Evolutionary conservation across 2,329 filamentous ascomycete species (phyloP).

Genomic region (Aspergillus eucalypticola): DNA sequence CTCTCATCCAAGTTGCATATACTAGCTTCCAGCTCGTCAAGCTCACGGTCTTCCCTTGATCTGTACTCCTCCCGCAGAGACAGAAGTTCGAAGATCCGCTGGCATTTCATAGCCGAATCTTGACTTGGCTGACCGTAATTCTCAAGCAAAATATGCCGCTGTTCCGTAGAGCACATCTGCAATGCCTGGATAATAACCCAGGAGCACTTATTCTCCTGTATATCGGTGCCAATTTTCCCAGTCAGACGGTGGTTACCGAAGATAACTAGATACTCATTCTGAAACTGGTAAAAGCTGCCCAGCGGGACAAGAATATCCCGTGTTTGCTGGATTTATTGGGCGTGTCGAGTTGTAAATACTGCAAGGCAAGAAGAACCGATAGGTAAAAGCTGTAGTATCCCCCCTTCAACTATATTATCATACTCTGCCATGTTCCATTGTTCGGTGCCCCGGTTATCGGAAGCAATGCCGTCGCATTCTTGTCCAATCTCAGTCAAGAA

Average conservation of each 20-base stretch:
- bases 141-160: background rate
- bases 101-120: background rate
- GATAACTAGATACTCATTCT: slow-evolving; percentile 98
- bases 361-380: slow-evolving; percentile 82
- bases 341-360: slow-evolving; percentile 80
- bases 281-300: slow-evolving; percentile 97
- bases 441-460: slow-evolving; percentile 78
- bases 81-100: background rate
- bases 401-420: slow-evolving; percentile 96
- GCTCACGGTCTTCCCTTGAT: background rate
- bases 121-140: background rate
- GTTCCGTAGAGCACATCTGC: background rate
- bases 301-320: slow-evolving; percentile 91
- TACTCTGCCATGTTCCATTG: slow-evolving; percentile 86
- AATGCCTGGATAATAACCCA: slow-evolving; percentile 61
- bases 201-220: slow-evolving; percentile 98
- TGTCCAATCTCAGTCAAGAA: slow-evolving; percentile 95
- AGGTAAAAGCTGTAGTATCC: slow-evolving; percentile 99
- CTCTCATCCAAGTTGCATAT: background rate
- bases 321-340: slow-evolving; percentile 82
- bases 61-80: background rate
- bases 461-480: slow-evolving; percentile 87
- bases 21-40: background rate
- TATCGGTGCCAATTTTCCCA: slow-evolving; percentile 97
- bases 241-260: slow-evolving; percentile 88